These are phyloP conservation scores for Colletotrichum musicola DNA, from an alignment of 2,329 filamentous ascomycete species.

Conservation along the genomic window DNA sequence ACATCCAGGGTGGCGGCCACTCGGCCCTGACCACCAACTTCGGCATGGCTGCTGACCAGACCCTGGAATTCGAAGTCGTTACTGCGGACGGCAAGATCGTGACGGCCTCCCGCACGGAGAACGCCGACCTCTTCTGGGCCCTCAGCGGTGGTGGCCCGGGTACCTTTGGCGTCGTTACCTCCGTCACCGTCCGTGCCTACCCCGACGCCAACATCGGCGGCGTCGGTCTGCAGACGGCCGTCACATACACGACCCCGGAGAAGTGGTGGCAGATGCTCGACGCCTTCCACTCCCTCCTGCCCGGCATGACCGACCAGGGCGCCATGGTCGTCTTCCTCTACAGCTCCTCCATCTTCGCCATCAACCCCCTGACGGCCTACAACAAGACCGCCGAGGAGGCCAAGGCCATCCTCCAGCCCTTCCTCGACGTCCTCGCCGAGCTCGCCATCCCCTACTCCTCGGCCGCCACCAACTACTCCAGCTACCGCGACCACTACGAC, in stretches of 20 bases:
- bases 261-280: constrained; percentile 63
- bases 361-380: constrained; percentile 61
- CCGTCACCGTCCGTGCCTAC: constrained; percentile 66
- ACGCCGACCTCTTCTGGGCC: constrained; percentile 74
- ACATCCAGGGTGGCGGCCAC: constrained; percentile 71
- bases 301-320: constrained; percentile 62
- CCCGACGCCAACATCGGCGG: constrained; percentile 57
- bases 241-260: constrained; percentile 45
- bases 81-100: constrained; percentile 62
- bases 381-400: constrained; percentile 58
- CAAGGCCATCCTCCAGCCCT: constrained; percentile 58
- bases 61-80: constrained; percentile 68
- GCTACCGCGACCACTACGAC: constrained; percentile 58
- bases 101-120: constrained; percentile 58
- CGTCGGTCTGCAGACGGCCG: constrained; percentile 52
- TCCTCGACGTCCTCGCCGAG: constrained; percentile 54
- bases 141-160: constrained; percentile 70
- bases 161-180: constrained; percentile 69
- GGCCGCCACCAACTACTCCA: constrained; percentile 40
- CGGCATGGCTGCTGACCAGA: constrained; percentile 71
- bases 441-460: constrained; percentile 48
- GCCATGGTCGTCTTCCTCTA: constrained; percentile 63
- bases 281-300: constrained; percentile 56
- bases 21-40: constrained; percentile 64
- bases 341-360: constrained; percentile 59